phyloP scores from a whole-genome alignment of 2,329 filamentous ascomycete genomes.

The Fonsecaea monophora region DNA sequence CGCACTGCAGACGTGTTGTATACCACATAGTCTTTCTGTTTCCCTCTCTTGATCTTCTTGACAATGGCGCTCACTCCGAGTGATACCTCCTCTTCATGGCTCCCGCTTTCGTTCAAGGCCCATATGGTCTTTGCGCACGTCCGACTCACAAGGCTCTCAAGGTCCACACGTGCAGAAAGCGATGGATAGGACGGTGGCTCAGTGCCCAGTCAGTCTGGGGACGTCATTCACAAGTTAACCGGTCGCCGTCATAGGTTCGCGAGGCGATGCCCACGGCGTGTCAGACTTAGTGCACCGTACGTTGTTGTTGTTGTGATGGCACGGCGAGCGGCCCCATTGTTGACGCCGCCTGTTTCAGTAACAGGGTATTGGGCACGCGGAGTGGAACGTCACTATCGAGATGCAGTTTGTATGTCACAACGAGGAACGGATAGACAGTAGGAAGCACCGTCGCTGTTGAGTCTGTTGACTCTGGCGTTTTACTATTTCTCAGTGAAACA shows the following conservation, averaged over 20 bases:
- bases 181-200: slow-evolving; percentile 19
- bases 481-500: background rate
- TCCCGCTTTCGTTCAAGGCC: background rate
- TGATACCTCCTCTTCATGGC: background rate
- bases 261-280: slow-evolving; percentile 74
- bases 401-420: background rate
- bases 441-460: background rate
- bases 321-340: background rate
- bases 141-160: background rate
- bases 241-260: slow-evolving; percentile 70
- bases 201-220: slow-evolving; percentile 57
- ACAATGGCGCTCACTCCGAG: background rate
- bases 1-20: background rate
- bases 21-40: background rate
- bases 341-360: background rate
- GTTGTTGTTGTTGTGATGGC: slow-evolving; percentile 83
- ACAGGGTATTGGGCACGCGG: background rate
- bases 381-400: background rate
- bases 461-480: background rate
- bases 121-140: background rate
- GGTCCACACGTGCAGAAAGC: slow-evolving; percentile 1
- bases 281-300: slow-evolving; percentile 73
- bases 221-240: slow-evolving; percentile 72
- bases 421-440: background rate
- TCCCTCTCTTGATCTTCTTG: background rate